These are phyloP conservation scores for Entonaema liquescens DNA, from an alignment of 495 filamentous ascomycete species.

Conservation along the genomic window DNA sequence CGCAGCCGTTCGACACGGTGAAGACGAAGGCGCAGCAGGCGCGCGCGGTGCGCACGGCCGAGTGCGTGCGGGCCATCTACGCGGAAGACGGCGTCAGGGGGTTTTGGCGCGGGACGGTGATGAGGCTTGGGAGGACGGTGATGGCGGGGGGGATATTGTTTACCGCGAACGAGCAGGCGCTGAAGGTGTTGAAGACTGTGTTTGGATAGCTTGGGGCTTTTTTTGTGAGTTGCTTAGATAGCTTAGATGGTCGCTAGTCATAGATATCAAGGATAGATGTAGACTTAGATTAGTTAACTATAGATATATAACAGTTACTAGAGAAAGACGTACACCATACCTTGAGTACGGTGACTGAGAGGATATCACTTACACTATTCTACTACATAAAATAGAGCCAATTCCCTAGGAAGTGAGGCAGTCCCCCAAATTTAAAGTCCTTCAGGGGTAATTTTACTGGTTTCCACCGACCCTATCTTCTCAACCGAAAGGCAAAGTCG, in stretches of 20 bases:
- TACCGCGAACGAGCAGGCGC: conserved; percentile 66
- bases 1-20: conserved; percentile 73
- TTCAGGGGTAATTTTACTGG: not conserved
- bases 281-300: too few species aligned
- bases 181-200: conserved; percentile 30
- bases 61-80: conserved; percentile 62
- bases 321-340: not conserved
- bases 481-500: not conserved
- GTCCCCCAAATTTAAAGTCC: not conserved
- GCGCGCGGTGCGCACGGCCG: conserved; percentile 58
- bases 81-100: conserved; percentile 65
- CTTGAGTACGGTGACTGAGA: not conserved
- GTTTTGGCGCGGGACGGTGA: conserved; percentile 73
- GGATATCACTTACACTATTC: not conserved
- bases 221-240: not conserved
- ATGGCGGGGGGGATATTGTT: conserved; percentile 73
- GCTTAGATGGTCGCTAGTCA: not conserved
- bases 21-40: conserved; percentile 71
- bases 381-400: not conserved
- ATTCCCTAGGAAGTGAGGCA: not conserved
- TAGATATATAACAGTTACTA: not conserved
- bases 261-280: not conserved
- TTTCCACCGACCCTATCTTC: not conserved
- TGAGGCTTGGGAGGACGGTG: conserved; percentile 70
- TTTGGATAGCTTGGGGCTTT: conserved; percentile 1